phyloP scores from a whole-genome alignment of 306 rosid species.

The Fragaria iinumae region DNA sequence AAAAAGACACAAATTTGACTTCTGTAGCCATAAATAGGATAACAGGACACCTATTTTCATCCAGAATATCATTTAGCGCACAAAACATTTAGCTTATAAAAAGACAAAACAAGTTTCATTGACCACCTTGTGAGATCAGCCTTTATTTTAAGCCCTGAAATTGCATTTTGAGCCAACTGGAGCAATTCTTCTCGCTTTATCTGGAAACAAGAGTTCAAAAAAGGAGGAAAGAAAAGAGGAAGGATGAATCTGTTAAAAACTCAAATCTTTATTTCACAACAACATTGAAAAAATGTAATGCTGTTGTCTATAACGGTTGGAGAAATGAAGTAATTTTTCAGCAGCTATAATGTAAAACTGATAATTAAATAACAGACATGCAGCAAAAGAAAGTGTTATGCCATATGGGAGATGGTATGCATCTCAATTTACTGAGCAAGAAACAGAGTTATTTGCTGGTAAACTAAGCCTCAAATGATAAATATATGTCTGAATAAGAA shows the following conservation, averaged over 20 bases:
- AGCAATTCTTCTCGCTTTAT: constrained; percentile 88
- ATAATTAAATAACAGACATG: neutral
- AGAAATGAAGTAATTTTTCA: neutral
- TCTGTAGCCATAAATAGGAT: constrained; percentile 2
- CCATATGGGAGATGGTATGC: constrained; percentile 8
- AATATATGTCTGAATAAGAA: neutral
- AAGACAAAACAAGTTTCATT: constrained; percentile 14
- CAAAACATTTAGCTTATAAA: constrained; percentile 19
- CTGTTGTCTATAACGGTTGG: neutral
- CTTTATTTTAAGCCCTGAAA: constrained; percentile 76
- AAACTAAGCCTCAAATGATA: constrained; percentile 3
- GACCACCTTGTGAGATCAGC: constrained; percentile 81
- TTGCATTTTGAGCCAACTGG: constrained; percentile 73
- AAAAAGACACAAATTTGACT: constrained; percentile 8
- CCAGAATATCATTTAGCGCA: constrained; percentile 10
- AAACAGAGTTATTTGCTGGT: neutral
- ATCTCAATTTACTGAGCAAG: neutral
- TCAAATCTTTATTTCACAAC: neutral
- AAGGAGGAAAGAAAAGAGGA: constrained; percentile 15
- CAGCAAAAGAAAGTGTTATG: neutral
- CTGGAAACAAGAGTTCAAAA: constrained; percentile 35
- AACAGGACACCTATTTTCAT: constrained; percentile 3
- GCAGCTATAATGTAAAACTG: neutral
- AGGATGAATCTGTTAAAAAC: neutral
- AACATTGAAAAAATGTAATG: neutral